Evolutionary conservation across 352 stramenopile genomes (phyloP), one percentile per base, ranked within the genome.

Genomic region (Globisporangium uncinulatum): DNA sequence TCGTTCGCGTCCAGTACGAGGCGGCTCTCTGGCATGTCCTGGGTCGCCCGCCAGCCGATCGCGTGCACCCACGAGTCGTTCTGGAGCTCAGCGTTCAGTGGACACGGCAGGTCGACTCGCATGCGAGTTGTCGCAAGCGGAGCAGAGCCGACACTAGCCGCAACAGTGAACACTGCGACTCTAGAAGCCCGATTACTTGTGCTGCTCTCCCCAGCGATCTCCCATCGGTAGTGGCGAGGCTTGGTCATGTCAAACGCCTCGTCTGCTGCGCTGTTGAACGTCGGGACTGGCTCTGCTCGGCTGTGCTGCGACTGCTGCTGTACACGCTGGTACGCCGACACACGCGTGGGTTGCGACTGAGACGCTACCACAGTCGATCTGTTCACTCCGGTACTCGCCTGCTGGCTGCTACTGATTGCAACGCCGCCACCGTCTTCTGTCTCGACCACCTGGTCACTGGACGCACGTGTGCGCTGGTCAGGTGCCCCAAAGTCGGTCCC

Each of bases 1-100:
- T 94, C 84, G 55, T 94, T 92, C 57, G 92, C 84, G 57, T 94
- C 84, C 31, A 94, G 54, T n/a, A 92, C 69, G 3, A 94, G 56
- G 51, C 87, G 85, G 51, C 79, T 92, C 37, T 86, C 71, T 6
- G 82, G 82, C 84, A 94, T 94, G 39, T 92, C 80, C 34, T 86
- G 67, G 0, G 77, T 86, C 13, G 76, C 85, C 41, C 86, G 85
- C 84, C 84, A 94, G 2, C 81, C 84, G 49, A 94, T 92, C 4
- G 79, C 78, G 32, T 67, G 51, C n/a, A 91, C 62, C 84, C 84
- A 94, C 19, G 74, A 83, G 21, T 81, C 76, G 54, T 86, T 69
- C 50, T 85, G 64, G 17, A 94, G 62, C 41, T 90, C 74, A 24
- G 78, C 77, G 56, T 94, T 94, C 32, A 94, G 59, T 10, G 80